These are phyloP conservation scores for Plectosphaerella plurivora DNA, from an alignment of 2,329 filamentous ascomycete genomes.

Conservation along the genomic window DNA sequence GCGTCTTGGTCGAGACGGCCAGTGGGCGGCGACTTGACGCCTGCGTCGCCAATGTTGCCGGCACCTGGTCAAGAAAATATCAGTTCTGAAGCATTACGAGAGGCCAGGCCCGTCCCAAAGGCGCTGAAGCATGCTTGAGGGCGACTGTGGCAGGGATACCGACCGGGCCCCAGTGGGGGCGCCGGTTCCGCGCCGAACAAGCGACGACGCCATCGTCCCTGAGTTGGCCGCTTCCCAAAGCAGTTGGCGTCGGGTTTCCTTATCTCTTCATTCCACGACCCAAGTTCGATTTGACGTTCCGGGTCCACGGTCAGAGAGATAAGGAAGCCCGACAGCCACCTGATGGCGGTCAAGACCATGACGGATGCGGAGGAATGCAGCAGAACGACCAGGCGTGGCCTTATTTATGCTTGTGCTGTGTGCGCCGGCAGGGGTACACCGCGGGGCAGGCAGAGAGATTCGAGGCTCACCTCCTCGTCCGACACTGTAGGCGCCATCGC, in stretches of 20 bases:
- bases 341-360: no score
- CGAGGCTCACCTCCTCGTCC: conserved; percentile 50
- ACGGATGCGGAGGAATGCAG: no score
- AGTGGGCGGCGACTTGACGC: conserved; percentile 23
- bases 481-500: conserved; percentile 54
- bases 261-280: not conserved
- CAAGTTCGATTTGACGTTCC: not conserved
- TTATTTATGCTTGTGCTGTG: not conserved
- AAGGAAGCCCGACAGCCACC: not conserved
- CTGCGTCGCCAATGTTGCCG: conserved; percentile 53
- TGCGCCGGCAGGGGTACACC: not conserved
- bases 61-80: conserved; percentile 33
- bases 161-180: not conserved
- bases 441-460: no score
- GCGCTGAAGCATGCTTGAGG: not conserved
- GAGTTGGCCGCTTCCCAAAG: not conserved
- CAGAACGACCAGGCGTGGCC: no score
- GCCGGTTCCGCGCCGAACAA: not conserved
- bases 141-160: not conserved
- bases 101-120: no score
- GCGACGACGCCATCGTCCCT: not conserved
- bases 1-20: conserved; percentile 45
- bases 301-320: not conserved
- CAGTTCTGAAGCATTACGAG: conserved; percentile 1
- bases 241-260: not conserved